Evolutionary conservation across 129 eudicot genomes (phyloP), one percentile per base, ranked within the genome.

Genomic region (Arctium lappa): DNA sequence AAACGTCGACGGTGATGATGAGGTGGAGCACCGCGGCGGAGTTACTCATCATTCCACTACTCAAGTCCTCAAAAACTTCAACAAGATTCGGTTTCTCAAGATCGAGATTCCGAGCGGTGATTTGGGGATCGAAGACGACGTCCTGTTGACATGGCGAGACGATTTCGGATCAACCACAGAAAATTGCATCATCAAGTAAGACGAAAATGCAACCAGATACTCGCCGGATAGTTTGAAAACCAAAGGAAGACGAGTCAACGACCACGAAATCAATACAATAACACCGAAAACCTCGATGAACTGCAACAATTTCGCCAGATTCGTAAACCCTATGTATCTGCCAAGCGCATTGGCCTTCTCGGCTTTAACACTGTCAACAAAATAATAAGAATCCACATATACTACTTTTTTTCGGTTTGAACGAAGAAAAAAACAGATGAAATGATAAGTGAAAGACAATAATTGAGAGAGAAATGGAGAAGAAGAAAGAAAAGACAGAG

Each of bases 301-400:
- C 32, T 86, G 91, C 5, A 87, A 63, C 42, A 84, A 0, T 30
- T 83, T 90, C 1, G 85, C 50, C 11, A 90, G 79, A 12, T 80
- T 87, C 76, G 88, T 87, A 69, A 94, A 79, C 12, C 88, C 86
- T 18, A 78, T 83, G 79, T 79, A 91, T 44, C 89, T 73, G 0
- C 90, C 90, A 15, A 89, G 73, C n/a, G 98, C 98, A 79, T 88
- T 88, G 1, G 86, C 88, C 82, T 93, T 93, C 75, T 76, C 86
- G 0, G 86, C 11, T 48, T 69, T 76, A 10, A 82, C 75, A 18
- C 18, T 76, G 44, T 76, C 77, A 69, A 76, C n/a, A 29, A 83
- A 76, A 27, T 69, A 77, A 50, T 34, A 83, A 4, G 86, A 77
- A 12, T 82, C 80, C 86, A 76, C 69, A 44, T 22, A 22, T 22